A percentile compares a stretch with the other conserved stretches of the same genome.
phyloP scores from a whole-genome alignment of 1,284 basidiomycete species.

The Rhodotorula sp. region DNA sequence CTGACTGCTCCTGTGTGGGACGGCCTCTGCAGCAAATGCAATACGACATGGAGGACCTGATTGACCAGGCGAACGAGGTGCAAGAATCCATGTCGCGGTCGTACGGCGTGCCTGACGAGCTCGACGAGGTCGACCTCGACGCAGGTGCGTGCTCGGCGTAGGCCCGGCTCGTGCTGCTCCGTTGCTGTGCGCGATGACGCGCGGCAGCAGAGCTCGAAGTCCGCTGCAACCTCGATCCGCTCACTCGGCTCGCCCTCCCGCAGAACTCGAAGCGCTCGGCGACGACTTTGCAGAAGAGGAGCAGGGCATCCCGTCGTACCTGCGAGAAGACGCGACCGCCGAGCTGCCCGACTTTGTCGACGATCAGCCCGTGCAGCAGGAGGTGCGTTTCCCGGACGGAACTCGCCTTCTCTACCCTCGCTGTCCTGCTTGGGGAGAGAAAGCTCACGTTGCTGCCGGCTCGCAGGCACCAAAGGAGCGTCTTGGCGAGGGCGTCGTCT shows the following conservation, averaged over 20 bases:
- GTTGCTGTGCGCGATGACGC: background rate
- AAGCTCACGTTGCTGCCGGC: no score
- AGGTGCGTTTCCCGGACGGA: slow-evolving; percentile 2
- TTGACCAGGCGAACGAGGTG: slow-evolving; percentile 97
- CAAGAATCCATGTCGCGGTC: slow-evolving; percentile 91
- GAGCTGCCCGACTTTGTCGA: slow-evolving; percentile 81
- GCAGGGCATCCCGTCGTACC: slow-evolving; percentile 81
- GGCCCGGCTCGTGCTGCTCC: no score
- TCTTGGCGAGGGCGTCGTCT: slow-evolving; percentile 39
- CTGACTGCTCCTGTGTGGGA: background rate
- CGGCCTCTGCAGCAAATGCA: slow-evolving; percentile 78
- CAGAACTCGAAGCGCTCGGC: slow-evolving; percentile 85
- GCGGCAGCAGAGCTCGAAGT: no score
- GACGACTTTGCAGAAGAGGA: slow-evolving; percentile 70
- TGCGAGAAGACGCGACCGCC: slow-evolving; percentile 66
- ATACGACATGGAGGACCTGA: slow-evolving; percentile 95
- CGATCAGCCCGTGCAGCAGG: slow-evolving; percentile 62
- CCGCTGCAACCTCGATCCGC: background rate
- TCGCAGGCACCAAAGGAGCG: slow-evolving; percentile 36
- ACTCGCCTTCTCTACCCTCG: no score
- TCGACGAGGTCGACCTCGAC: slow-evolving; percentile 96
- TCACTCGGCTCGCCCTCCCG: background rate
- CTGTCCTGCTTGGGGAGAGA: rapidly evolving
- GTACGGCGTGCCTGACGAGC: slow-evolving; percentile 94
- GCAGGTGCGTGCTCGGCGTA: slow-evolving; percentile 67